Evolutionary conservation across 148 eudicot genomes (phyloP).

Genomic region (Silene conica): DNA sequence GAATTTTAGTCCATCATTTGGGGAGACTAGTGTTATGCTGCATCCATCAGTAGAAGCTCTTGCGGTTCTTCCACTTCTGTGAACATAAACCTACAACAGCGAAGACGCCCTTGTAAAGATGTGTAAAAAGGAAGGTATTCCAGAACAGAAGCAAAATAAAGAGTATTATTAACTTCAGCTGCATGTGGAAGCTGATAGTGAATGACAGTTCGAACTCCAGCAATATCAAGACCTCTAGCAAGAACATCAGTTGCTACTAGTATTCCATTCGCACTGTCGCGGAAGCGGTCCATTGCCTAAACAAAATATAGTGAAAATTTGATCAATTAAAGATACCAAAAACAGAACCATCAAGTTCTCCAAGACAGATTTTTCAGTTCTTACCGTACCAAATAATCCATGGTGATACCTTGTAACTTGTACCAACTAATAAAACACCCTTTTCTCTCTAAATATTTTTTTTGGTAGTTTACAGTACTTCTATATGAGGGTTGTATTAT

Average conservation of each 20-base stretch:
- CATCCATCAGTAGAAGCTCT: constrained; percentile 90
- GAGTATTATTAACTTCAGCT: constrained; percentile 57
- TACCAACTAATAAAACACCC: neutral
- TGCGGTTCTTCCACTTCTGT: constrained; percentile 98
- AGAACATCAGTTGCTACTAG: constrained; percentile 93
- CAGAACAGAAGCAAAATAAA: neutral
- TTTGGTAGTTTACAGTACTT: neutral
- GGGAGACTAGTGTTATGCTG: constrained; percentile 73
- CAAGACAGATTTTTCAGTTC: neutral
- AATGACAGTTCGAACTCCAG: constrained; percentile 84
- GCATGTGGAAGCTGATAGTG: constrained; percentile 98
- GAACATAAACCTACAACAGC: constrained; percentile 71
- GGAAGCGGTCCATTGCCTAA: constrained; percentile 94
- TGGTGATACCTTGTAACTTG: neutral
- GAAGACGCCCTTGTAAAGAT: constrained; percentile 8
- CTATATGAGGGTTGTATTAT: neutral
- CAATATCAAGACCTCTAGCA: constrained; percentile 94
- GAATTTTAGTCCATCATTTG: constrained; percentile 79
- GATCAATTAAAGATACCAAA: neutral
- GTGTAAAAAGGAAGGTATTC: neutral
- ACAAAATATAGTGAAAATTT: constrained; percentile 10
- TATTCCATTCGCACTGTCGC: constrained; percentile 63
- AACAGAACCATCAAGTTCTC: neutral
- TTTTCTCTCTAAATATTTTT: neutral
- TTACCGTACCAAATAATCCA: neutral